Percentiles rank a stretch among this genome's conserved stretches.
These are phyloP conservation scores for Yamadazyma sp. DNA, from an alignment of 1,139 yeast species.

Conservation along the genomic window DNA sequence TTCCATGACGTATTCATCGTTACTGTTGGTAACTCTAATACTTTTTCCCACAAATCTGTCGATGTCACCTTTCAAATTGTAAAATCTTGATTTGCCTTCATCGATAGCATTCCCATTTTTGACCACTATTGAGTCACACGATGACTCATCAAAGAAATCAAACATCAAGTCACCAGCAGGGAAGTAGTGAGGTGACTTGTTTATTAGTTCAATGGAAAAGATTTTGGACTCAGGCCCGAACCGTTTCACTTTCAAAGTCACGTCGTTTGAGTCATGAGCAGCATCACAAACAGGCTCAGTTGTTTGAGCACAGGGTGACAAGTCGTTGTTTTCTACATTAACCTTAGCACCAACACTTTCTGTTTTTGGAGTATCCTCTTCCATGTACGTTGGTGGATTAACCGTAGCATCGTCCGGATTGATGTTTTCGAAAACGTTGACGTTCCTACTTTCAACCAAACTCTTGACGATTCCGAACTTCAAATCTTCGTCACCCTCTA, in stretches of 20 bases:
- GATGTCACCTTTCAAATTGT: constrained; percentile 26
- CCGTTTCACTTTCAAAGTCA: constrained; percentile 18
- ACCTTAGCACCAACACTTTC: too few relatives aligned
- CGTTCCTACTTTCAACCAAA: constrained; percentile 14
- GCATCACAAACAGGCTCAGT: too few relatives aligned
- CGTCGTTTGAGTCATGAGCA: background rate
- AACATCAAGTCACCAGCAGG: constrained; percentile 32
- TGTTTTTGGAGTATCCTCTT: background rate
- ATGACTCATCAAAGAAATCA: constrained; percentile 21
- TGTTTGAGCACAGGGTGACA: too few relatives aligned
- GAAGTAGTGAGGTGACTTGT: constrained; percentile 24
- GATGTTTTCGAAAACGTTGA: background rate
- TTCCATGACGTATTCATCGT: constrained; percentile 21
- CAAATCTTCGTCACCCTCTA: constrained; percentile 22
- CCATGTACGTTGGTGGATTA: constrained; percentile 2
- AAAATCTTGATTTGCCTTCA: constrained; percentile 30
- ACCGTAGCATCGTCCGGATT: background rate
- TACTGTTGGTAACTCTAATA: constrained; percentile 22
- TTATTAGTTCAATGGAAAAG: constrained; percentile 28
- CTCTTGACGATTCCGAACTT: constrained; percentile 24
- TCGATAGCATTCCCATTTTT: constrained; percentile 29
- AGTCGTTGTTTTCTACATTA: too few relatives aligned
- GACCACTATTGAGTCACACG: constrained; percentile 21
- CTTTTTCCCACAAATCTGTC: constrained; percentile 18
- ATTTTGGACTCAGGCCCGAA: constrained; percentile 22